A percentile compares a stretch with the other conserved stretches of the same genome.
Conservation (phyloP, 352 stramenopile genomes). For the Phytophthora citricola region DNA sequence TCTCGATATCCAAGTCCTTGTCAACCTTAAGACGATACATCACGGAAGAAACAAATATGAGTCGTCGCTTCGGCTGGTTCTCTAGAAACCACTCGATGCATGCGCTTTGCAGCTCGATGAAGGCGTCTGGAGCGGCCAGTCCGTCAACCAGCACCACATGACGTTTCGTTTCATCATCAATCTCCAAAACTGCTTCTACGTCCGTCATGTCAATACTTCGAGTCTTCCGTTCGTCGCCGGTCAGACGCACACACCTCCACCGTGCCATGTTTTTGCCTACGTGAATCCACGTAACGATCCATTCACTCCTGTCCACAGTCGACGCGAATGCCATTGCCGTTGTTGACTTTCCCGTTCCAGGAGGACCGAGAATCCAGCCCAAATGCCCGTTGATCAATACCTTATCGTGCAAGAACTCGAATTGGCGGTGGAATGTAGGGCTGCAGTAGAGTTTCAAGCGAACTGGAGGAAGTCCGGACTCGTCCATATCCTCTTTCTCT, state of each 20-base stretch:
- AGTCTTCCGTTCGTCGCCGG: conserved; percentile 8
- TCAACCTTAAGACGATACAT: background rate
- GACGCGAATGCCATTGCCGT: conserved; percentile 19
- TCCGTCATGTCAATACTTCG: conserved; percentile 5
- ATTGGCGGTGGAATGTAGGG: conserved; percentile 10
- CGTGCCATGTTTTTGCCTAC: background rate
- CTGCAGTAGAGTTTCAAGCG: conserved; percentile 20
- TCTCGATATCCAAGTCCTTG: background rate
- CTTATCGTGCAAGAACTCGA: conserved; percentile 16
- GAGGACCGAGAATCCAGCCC: conserved; percentile 18
- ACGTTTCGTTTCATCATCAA: background rate
- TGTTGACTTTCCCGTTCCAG: conserved; percentile 25
- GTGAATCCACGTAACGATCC: conserved; percentile 27
- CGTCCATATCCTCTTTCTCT: conserved; percentile 13
- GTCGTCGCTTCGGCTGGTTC: background rate
- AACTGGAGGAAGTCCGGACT: conserved; percentile 1
- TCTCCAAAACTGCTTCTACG: conserved; percentile 9
- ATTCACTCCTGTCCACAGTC: conserved; percentile 15
- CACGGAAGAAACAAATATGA: conserved; percentile 18
- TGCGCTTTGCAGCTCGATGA: background rate
- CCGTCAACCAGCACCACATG: conserved; percentile 22
- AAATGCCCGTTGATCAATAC: conserved; percentile 16
- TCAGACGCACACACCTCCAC: conserved; percentile 10
- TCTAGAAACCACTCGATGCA: conserved; percentile 6
- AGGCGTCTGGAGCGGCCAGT: conserved; percentile 1